Percentiles rank a stretch among this genome's conserved stretches.
These are phyloP conservation scores for Russula sp. DNA, from an alignment of 768 basidiomycete genomes.

Conservation along the genomic window DNA sequence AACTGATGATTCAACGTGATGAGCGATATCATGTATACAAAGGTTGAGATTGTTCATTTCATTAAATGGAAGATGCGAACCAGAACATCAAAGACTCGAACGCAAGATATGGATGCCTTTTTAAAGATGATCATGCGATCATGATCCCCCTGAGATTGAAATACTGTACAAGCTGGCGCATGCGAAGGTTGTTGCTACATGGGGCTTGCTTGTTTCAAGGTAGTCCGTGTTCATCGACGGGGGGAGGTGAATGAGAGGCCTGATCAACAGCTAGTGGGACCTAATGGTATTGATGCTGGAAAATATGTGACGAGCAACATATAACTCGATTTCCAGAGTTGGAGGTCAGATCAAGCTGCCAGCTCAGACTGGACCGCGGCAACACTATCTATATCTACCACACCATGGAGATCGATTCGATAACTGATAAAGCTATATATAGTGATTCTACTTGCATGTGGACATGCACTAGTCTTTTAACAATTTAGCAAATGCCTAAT, in stretches of 20 bases:
- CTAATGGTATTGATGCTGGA: conserved; percentile 13
- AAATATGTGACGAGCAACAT: not conserved
- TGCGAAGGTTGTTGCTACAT: conserved; percentile 4
- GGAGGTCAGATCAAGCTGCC: too few species aligned
- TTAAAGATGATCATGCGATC: not conserved
- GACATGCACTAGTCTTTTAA: too few species aligned
- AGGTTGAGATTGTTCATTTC: conserved; percentile 12
- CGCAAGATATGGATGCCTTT: conserved; percentile 9
- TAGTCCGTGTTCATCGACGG: not conserved
- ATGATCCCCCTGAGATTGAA: not conserved
- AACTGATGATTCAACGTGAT: conserved; percentile 6
- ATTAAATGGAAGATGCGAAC: conserved; percentile 15
- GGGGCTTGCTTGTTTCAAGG: conserved; percentile 1
- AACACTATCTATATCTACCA: too few species aligned
- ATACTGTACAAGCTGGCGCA: conserved; percentile 1
- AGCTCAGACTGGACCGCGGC: too few species aligned
- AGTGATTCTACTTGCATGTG: too few species aligned
- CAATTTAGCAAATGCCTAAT: too few species aligned
- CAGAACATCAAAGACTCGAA: conserved; percentile 8
- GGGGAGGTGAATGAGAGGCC: conserved; percentile 19
- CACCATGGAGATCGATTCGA: too few species aligned
- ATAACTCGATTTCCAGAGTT: too few species aligned
- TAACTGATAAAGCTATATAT: too few species aligned
- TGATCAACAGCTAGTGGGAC: conserved; percentile 25
- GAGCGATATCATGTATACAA: conserved; percentile 11